Percentiles rank a stretch among this genome's conserved stretches.
Conservation (phyloP, 2,329 filamentous ascomycete species). For the Pseudogymnoascus sp. region DNA sequence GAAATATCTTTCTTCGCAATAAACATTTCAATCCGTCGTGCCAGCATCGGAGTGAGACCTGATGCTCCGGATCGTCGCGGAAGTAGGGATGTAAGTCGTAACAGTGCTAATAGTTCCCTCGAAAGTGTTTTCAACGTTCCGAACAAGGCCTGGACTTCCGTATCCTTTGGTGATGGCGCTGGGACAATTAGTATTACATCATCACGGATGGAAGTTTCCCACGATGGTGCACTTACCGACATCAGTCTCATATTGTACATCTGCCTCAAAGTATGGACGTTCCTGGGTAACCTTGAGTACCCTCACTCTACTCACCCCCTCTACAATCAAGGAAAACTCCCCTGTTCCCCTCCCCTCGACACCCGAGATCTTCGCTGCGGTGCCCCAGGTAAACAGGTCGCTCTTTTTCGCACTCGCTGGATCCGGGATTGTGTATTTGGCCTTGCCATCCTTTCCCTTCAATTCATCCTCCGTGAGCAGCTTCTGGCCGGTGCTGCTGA, state of each 20-base stretch:
- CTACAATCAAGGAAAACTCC: slow-evolving; percentile 77
- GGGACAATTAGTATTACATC: slow-evolving; percentile 16
- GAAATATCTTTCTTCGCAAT: slow-evolving; percentile 74
- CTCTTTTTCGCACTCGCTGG: slow-evolving; percentile 53
- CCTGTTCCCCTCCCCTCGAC: slow-evolving; percentile 67
- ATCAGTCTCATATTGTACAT: slow-evolving; percentile 65
- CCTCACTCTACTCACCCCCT: slow-evolving; percentile 71
- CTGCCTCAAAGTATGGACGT: slow-evolving; percentile 78
- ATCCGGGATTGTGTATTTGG: slow-evolving; percentile 13
- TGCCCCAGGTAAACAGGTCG: slow-evolving; percentile 77
- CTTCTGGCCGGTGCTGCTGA: slow-evolving; percentile 67
- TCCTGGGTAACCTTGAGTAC: slow-evolving; percentile 70
- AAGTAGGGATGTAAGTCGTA: slow-evolving; percentile 78
- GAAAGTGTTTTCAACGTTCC: slow-evolving; percentile 75
- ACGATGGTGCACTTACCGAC: slow-evolving; percentile 41
- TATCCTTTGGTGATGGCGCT: slow-evolving; percentile 42
- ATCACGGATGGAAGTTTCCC: slow-evolving; percentile 11
- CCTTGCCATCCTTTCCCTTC: slow-evolving; percentile 20
- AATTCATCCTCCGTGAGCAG: slow-evolving; percentile 59
- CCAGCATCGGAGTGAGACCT: slow-evolving; percentile 73
- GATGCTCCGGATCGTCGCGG: slow-evolving; percentile 57
- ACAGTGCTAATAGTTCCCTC: slow-evolving; percentile 74
- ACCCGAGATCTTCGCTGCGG: slow-evolving; percentile 69
- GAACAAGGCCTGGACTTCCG: slow-evolving; percentile 64
- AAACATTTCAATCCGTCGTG: slow-evolving; percentile 76